A percentile compares a stretch with the other conserved stretches of the same genome.
These are phyloP conservation scores for Cenchrus purpureus DNA, from an alignment of 176 grass and related monocot genomes.

Conservation along the genomic window DNA sequence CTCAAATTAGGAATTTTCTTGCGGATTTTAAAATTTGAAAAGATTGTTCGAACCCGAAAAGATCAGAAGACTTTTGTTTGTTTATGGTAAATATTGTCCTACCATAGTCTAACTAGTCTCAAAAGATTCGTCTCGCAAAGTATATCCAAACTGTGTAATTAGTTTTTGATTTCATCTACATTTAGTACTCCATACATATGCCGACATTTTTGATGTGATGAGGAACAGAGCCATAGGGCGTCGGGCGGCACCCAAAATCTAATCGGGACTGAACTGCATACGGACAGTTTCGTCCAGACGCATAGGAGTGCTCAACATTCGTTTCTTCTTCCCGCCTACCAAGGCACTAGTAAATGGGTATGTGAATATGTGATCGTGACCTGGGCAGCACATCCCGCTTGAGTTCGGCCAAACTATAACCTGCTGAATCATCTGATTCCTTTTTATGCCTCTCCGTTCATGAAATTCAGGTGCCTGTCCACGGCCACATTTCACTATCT, in stretches of 20 bases:
- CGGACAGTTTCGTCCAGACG: constrained; percentile 35
- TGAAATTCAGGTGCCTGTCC: constrained; percentile 8
- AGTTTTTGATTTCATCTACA: too few species aligned
- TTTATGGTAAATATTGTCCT: too few species aligned
- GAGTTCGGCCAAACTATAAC: constrained; percentile 18
- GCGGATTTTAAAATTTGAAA: too few species aligned
- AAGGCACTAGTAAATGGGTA: constrained; percentile 28
- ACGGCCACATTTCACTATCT: neutral
- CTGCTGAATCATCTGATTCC: constrained; percentile 35
- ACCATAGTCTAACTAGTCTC: too few species aligned
- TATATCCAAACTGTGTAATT: too few species aligned
- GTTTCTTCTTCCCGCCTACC: constrained; percentile 36
- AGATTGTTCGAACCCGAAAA: too few species aligned
- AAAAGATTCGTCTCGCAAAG: too few species aligned
- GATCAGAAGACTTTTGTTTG: too few species aligned
- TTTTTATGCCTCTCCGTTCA: constrained; percentile 4
- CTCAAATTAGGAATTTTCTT: too few species aligned
- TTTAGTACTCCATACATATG: too few species aligned
- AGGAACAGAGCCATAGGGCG: too few species aligned
- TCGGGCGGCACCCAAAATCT: neutral
- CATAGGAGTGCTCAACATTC: constrained; percentile 28
- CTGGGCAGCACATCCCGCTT: constrained; percentile 28
- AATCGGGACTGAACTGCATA: constrained; percentile 24
- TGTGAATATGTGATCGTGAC: constrained; percentile 25
- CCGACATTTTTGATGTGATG: too few species aligned